Evolutionary conservation across 495 filamentous ascomycete genomes (phyloP).

Genomic region (Bryoglossum gracile): DNA sequence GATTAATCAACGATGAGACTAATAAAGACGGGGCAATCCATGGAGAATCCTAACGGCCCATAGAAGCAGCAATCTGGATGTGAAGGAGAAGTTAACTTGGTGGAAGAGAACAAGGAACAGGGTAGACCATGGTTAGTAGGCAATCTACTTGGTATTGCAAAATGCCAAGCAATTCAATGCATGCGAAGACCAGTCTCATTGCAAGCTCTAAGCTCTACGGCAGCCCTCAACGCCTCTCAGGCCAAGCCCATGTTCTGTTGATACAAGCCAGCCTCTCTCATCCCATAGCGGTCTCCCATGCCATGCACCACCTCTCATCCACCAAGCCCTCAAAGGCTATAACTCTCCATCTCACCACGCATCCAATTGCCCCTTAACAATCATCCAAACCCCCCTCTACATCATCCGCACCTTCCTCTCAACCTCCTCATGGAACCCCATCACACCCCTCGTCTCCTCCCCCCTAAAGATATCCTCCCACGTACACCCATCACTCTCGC

Average conservation of each 20-base stretch:
- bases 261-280: no score
- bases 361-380: not conserved
- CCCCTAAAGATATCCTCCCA: slow-evolving; percentile 92
- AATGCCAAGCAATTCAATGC: no score
- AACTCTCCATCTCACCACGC: not conserved
- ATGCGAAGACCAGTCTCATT: no score
- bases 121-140: no score
- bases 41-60: no score
- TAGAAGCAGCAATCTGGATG: no score
- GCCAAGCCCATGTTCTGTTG: no score
- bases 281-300: slow-evolving; percentile 19
- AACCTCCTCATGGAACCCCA: slow-evolving; percentile 85
- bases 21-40: no score
- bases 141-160: no score
- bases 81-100: no score
- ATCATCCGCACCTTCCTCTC: slow-evolving; percentile 79
- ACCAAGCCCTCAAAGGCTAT: not conserved
- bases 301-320: not conserved
- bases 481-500: slow-evolving; percentile 62
- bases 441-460: slow-evolving; percentile 58
- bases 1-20: no score
- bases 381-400: slow-evolving; percentile 33
- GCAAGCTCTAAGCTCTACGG: slow-evolving; percentile 8
- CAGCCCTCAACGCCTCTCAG: slow-evolving; percentile 14
- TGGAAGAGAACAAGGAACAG: no score